Percentiles rank a stretch among this genome's conserved stretches.
These are phyloP conservation scores for Elasticomyces elasticus DNA, from an alignment of 495 filamentous ascomycete species.

Conservation along the genomic window DNA sequence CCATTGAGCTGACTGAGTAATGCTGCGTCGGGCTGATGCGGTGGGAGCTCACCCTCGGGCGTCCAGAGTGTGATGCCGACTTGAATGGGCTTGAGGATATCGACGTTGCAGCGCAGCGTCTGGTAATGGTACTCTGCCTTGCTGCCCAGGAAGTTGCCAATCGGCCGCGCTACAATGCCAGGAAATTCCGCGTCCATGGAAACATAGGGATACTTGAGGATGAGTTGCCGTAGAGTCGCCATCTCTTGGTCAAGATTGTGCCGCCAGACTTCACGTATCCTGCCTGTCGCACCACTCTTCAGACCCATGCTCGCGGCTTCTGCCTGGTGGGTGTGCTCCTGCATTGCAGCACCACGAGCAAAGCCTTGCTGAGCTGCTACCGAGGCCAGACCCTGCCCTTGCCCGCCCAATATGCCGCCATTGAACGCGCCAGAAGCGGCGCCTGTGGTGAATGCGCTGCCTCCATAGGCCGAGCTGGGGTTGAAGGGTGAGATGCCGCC, in stretches of 20 bases:
- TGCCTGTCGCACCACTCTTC: conserved; percentile 40
- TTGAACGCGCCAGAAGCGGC: conserved; percentile 25
- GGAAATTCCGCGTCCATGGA: conserved; percentile 99
- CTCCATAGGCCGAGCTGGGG: conserved; percentile 17
- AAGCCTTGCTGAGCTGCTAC: conserved; percentile 83
- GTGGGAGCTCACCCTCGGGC: conserved; percentile 73
- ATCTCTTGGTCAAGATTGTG: conserved; percentile 88
- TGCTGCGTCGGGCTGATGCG: conserved; percentile 49
- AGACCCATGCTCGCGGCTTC: conserved; percentile 30
- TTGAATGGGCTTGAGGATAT: conserved; percentile 93
- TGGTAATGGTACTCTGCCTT: conserved; percentile 99
- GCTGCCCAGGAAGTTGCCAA: conserved; percentile 71
- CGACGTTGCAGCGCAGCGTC: conserved; percentile 91
- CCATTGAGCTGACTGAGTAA: conserved; percentile 37
- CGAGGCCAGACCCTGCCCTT: conserved; percentile 76
- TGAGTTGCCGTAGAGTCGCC: conserved; percentile 61
- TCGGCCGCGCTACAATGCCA: conserved; percentile 87
- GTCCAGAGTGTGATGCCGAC: conserved; percentile 89
- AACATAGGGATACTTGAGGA: conserved; percentile 87
- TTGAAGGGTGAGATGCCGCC: conserved; percentile 22
- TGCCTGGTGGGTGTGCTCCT: conserved; percentile 51
- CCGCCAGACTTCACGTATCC: conserved; percentile 93
- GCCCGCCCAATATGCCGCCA: conserved; percentile 45
- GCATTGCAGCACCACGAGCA: conserved; percentile 59
- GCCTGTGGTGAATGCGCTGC: conserved; percentile 20